Base-by-base conservation (phyloP, 768 basidiomycete species). In the Tephrocybe rancida region DNA sequence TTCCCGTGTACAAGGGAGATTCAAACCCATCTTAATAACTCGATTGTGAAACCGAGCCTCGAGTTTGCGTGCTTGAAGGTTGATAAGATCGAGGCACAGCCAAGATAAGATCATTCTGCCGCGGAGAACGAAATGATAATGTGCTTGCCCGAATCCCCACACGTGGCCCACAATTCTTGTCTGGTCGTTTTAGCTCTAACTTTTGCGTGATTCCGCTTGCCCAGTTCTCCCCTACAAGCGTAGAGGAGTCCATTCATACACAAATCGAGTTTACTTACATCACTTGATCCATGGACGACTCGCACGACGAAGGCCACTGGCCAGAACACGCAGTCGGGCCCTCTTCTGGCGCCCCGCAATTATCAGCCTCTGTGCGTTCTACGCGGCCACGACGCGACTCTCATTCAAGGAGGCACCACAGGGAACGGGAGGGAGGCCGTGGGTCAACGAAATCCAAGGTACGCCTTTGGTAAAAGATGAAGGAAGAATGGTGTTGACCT, bases 371-470 rank as follows among this genome's bases (percentile, higher is more conserved):
- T 13, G 27, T 25, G 14, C 44, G 44, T 18, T 44, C 44, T 2
- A 16, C 25, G 5, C 25, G 44, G 14, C 44, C 44, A 3, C 25
- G 44, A 9, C 25, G 44, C 6, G 44, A 44, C 26, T 39, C 45
- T 11, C 38, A 41, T 21, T 30, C 35, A 18, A 30, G 52, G 18
- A 29, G 27, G 38, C 52, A 42, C 34, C 44, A 52, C 21, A 18
- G 51, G 9, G 38, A 53, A 6, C 32, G 44, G 0, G 44, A 41
- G 13, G 34, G 18, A 11, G 34, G 44, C 5, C 24, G 50, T 8
- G 26, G 34, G 24, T 41, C 44, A 3, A 29, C 38, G 7, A 46
- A 52, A 10, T 21, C 52, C 6, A 54, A 54, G 46, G 52, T 54
- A 19, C n/a, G 44, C 13, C 13, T 13, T 32, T 6, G 7, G 13